Percentiles rank a stretch among this genome's conserved stretches.
phyloP scores from a whole-genome alignment of 192 early-diverging fungal species.

The Coemansia sp. region DNA sequence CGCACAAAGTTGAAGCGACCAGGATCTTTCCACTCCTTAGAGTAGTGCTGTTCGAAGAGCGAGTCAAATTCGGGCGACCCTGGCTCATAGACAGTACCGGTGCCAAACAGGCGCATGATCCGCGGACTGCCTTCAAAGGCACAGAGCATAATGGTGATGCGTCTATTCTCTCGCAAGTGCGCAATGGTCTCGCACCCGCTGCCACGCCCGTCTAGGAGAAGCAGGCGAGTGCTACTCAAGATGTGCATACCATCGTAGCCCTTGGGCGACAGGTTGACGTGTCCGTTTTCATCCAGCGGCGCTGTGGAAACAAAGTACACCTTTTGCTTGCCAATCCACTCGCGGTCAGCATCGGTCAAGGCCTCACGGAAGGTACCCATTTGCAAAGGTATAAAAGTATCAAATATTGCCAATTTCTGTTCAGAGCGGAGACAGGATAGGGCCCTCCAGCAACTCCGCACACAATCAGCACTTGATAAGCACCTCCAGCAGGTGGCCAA shows the following conservation, averaged over 20 bases:
- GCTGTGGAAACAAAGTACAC: slow-evolving; percentile 64
- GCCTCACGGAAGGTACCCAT: slow-evolving; percentile 59
- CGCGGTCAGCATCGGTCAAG: slow-evolving; percentile 47
- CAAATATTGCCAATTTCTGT: neutral
- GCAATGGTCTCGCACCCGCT: slow-evolving; percentile 63
- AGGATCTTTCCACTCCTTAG: slow-evolving; percentile 35
- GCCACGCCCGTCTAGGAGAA: slow-evolving; percentile 47
- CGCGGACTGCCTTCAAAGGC: slow-evolving; percentile 68
- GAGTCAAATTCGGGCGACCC: slow-evolving; percentile 53
- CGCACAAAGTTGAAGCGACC: slow-evolving; percentile 53
- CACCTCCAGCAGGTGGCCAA: slow-evolving; percentile 78
- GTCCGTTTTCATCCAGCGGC: slow-evolving; percentile 55
- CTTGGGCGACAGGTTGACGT: slow-evolving; percentile 65
- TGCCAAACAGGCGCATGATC: slow-evolving; percentile 66
- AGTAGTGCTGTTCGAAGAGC: slow-evolving; percentile 54
- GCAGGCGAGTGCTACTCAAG: slow-evolving; percentile 38
- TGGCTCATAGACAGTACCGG: slow-evolving; percentile 55
- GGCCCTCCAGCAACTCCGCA: neutral
- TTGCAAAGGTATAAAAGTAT: neutral
- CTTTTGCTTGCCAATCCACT: slow-evolving; percentile 63
- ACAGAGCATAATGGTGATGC: slow-evolving; percentile 68
- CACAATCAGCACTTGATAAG: slow-evolving; percentile 50
- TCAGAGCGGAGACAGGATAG: neutral
- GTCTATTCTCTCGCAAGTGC: slow-evolving; percentile 65
- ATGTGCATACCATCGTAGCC: slow-evolving; percentile 63